These are phyloP conservation scores for Cutaneotrichosporon cavernicola DNA, from an alignment of 1,284 basidiomycete genomes.

Conservation along the genomic window DNA sequence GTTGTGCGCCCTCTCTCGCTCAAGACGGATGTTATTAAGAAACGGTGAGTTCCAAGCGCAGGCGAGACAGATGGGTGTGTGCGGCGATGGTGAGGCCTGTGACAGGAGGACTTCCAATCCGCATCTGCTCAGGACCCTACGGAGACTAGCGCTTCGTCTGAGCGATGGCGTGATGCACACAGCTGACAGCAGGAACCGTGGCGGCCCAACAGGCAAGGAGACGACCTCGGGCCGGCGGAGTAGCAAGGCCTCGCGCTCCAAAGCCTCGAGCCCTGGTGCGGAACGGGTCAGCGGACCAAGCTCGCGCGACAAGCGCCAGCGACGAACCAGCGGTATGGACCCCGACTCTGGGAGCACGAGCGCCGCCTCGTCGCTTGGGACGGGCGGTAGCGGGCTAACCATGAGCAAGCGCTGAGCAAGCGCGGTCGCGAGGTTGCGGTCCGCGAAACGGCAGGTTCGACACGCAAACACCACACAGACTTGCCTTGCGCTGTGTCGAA, in stretches of 20 bases:
- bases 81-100: background rate
- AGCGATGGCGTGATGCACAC: background rate
- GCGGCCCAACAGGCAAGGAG: constrained; percentile 23
- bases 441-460: background rate
- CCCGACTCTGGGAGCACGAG: constrained; percentile 16
- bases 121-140: background rate
- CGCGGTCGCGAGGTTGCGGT: too few relatives aligned
- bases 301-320: constrained; percentile 22
- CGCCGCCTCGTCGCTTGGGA: constrained; percentile 13
- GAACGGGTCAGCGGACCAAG: background rate
- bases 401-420: constrained; percentile 15
- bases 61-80: background rate
- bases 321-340: constrained; percentile 18
- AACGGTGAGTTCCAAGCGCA: constrained; percentile 63
- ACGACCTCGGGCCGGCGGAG: constrained; percentile 7
- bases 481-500: background rate
- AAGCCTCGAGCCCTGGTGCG: constrained; percentile 16
- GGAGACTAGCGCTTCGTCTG: background rate
- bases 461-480: background rate
- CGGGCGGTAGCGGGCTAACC: constrained; percentile 13
- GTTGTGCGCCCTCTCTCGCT: constrained; percentile 88
- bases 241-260: constrained; percentile 19
- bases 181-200: constrained; percentile 25
- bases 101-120: background rate
- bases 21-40: constrained; percentile 98